Conservation (phyloP, 208 protist genomes). For the Crithidia acanthocephali region DNA sequence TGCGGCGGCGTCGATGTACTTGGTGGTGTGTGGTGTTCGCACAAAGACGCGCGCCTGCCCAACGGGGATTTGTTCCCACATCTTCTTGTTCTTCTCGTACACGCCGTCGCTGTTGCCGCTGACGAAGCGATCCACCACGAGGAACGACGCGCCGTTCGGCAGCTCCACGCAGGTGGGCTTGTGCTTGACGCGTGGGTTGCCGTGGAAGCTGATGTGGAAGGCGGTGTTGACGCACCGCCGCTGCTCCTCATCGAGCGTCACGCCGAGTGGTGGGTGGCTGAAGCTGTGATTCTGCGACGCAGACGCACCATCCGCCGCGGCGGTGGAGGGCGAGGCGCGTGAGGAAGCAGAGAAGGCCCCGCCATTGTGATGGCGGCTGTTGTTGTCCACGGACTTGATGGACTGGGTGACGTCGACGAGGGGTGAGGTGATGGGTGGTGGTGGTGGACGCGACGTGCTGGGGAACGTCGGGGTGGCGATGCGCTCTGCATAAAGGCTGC, state of each 20-base stretch:
- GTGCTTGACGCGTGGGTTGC: conserved; percentile 67
- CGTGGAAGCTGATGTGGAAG: conserved; percentile 59
- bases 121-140: conserved; percentile 68
- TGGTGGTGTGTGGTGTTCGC: neutral
- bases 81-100: conserved; percentile 69
- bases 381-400: neutral
- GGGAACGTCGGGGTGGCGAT: conserved; percentile 12
- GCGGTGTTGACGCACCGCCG: conserved; percentile 51
- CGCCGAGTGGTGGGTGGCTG: conserved; percentile 11
- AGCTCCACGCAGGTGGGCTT: conserved; percentile 45
- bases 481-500: neutral
- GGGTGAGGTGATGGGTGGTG: neutral
- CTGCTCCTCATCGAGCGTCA: conserved; percentile 38
- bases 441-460: neutral
- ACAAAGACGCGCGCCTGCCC: conserved; percentile 76
- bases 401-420: neutral
- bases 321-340: neutral
- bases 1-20: neutral
- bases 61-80: conserved; percentile 84
- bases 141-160: conserved; percentile 46
- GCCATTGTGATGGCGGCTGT: neutral
- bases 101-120: conserved; percentile 61
- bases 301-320: neutral
- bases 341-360: neutral
- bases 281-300: conserved; percentile 20